Evolutionary conservation across 352 stramenopile species (phyloP).

Genomic region (Sclerospora graminicola): DNA sequence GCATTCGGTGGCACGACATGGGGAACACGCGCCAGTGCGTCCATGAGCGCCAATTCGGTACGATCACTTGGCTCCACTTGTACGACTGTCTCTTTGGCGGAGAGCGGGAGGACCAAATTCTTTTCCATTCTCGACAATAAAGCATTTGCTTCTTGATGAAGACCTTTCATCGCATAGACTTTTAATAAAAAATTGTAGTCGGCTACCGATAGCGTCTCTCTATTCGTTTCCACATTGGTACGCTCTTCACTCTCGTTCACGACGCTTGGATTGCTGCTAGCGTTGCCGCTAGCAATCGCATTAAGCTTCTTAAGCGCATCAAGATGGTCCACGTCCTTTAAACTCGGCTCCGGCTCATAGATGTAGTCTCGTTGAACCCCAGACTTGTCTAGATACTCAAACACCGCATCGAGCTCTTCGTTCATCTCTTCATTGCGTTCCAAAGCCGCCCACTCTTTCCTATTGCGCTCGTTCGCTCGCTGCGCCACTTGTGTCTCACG

Average conservation of each 20-base stretch:
- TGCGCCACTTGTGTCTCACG: slow-evolving; percentile 31
- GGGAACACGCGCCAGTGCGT: slow-evolving; percentile 33
- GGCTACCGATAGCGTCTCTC: slow-evolving; percentile 15
- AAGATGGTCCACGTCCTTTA: slow-evolving; percentile 48
- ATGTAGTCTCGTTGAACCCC: slow-evolving; percentile 54
- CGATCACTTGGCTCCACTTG: slow-evolving; percentile 10
- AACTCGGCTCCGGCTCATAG: slow-evolving; percentile 49
- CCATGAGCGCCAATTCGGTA: slow-evolving; percentile 25
- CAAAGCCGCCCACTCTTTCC: slow-evolving; percentile 37
- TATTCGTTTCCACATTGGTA: neutral
- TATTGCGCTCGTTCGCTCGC: slow-evolving; percentile 33
- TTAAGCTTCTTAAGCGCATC: slow-evolving; percentile 66
- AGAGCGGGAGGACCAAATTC: slow-evolving; percentile 24
- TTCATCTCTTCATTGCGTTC: slow-evolving; percentile 52
- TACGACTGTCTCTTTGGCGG: slow-evolving; percentile 1
- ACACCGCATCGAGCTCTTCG: slow-evolving; percentile 52
- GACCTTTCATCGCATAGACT: slow-evolving; percentile 61
- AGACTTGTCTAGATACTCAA: slow-evolving; percentile 60
- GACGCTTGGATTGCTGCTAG: slow-evolving; percentile 28
- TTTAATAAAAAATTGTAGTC: slow-evolving; percentile 72
- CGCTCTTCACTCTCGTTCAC: slow-evolving; percentile 27
- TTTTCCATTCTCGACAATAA: slow-evolving; percentile 63
- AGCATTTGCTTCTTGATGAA: slow-evolving; percentile 52
- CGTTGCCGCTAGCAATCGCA: slow-evolving; percentile 26
- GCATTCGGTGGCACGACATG: slow-evolving; percentile 38